Percentiles rank a stretch among this genome's conserved stretches.
Evolutionary conservation across 2,329 filamentous ascomycete species (phyloP).

Genomic region (Didymella pomorum): DNA sequence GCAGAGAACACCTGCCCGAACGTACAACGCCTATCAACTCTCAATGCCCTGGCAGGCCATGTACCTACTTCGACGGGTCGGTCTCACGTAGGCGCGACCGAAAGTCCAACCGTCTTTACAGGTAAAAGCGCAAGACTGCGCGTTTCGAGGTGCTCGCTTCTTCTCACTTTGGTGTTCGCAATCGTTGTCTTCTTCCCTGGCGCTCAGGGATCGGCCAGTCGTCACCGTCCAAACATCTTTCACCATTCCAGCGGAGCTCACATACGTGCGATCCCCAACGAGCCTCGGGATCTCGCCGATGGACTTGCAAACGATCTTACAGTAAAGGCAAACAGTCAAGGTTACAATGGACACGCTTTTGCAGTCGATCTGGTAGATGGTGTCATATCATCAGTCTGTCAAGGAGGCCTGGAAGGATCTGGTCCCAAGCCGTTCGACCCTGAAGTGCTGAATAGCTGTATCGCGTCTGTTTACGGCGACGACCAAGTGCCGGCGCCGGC

Average conservation of each 20-base stretch:
- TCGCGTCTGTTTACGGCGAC: conserved; percentile 1
- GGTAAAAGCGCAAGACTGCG: not conserved
- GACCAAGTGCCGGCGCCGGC: not conserved
- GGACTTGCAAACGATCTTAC: not conserved
- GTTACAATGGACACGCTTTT: not conserved
- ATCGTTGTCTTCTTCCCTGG: not conserved
- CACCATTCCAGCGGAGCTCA: not conserved
- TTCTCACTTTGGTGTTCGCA: not conserved
- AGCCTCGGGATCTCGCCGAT: not conserved
- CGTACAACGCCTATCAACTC: not conserved
- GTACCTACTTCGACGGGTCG: not conserved
- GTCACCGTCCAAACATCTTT: not conserved
- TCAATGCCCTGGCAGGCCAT: not conserved
- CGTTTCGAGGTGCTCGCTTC: not conserved
- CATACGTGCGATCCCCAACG: not conserved
- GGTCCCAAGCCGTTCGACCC: not conserved
- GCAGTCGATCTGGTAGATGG: conserved; percentile 2
- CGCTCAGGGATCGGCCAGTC: not conserved
- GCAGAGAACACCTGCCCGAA: conserved; percentile 10
- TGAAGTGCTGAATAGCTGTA: not conserved
- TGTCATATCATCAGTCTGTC: conserved; percentile 9
- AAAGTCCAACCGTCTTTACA: not conserved
- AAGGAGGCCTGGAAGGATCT: not conserved
- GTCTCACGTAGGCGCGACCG: not conserved
- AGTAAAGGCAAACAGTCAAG: not conserved